Evolutionary conservation across 2,329 filamentous ascomycete genomes (phyloP).

Genomic region (Aspergillus brasiliensis): DNA sequence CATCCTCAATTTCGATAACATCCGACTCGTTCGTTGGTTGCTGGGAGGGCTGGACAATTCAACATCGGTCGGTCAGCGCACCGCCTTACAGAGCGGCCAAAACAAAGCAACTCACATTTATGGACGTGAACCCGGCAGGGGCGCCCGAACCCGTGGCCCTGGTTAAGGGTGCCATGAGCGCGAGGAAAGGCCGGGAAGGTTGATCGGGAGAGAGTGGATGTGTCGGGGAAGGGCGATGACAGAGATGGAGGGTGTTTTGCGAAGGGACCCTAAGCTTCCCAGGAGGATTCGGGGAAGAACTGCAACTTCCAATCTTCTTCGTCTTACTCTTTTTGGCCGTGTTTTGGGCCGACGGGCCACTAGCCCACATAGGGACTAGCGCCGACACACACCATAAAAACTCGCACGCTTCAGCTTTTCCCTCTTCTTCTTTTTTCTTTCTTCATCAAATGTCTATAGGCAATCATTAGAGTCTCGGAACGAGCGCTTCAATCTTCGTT

Average conservation of each 20-base stretch:
- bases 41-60: slow-evolving; percentile 21
- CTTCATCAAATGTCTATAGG: slow-evolving; percentile 65
- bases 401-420: slow-evolving; percentile 30
- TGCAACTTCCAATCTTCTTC: slow-evolving; percentile 28
- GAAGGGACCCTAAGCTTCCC: slow-evolving; percentile 1
- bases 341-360: slow-evolving; percentile 26
- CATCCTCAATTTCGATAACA: slow-evolving; percentile 44
- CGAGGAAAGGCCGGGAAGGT: not conserved
- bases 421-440: slow-evolving; percentile 51
- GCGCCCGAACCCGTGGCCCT: slow-evolving; percentile 33
- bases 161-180: slow-evolving; percentile 44
- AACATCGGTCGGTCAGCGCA: slow-evolving; percentile 16
- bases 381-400: slow-evolving; percentile 30
- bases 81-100: slow-evolving; percentile 8
- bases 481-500: slow-evolving; percentile 84
- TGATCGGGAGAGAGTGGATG: not conserved
- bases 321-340: slow-evolving; percentile 35
- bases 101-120: slow-evolving; percentile 28
- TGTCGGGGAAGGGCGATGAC: not conserved
- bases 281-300: slow-evolving; percentile 24
- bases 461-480: slow-evolving; percentile 99
- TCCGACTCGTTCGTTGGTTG: slow-evolving; percentile 31
- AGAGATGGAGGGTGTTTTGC: not conserved
- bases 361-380: slow-evolving; percentile 38
- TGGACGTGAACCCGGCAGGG: slow-evolving; percentile 26